Percentiles rank a stretch among this genome's conserved stretches.
These are phyloP conservation scores for Danielia oregonensis DNA, from an alignment of 805 yeast species.

Conservation along the genomic window DNA sequence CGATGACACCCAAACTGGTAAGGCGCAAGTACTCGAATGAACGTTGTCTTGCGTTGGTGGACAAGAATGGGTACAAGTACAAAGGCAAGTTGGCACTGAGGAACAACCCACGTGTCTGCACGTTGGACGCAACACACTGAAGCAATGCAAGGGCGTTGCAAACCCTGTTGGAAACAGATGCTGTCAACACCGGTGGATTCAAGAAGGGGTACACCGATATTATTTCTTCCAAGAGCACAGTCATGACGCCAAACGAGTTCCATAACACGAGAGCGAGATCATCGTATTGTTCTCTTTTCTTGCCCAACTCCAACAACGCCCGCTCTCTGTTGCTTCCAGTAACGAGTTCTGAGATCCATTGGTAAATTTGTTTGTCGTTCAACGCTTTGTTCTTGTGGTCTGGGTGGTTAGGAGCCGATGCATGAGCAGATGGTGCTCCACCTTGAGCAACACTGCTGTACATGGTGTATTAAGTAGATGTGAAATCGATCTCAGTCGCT, in stretches of 20 bases:
- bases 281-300: slow-evolving; percentile 91
- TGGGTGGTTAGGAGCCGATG: background rate
- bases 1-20: slow-evolving; percentile 93
- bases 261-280: slow-evolving; percentile 90
- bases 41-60: slow-evolving; percentile 85
- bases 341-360: slow-evolving; percentile 86
- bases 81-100: slow-evolving; percentile 88
- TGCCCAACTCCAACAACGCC: slow-evolving; percentile 87
- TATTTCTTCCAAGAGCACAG: slow-evolving; percentile 84
- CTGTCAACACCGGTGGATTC: slow-evolving; percentile 80
- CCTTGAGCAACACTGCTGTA: slow-evolving; percentile 4
- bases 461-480: slow-evolving; percentile 3
- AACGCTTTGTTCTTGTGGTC: slow-evolving; percentile 24
- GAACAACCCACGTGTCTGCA: slow-evolving; percentile 81
- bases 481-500: background rate
- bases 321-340: slow-evolving; percentile 91
- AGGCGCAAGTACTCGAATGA: slow-evolving; percentile 91
- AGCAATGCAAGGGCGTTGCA: slow-evolving; percentile 92
- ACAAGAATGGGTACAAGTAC: slow-evolving; percentile 88
- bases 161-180: slow-evolving; percentile 86
- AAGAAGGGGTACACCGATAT: slow-evolving; percentile 85
- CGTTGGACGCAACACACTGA: slow-evolving; percentile 96
- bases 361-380: slow-evolving; percentile 74
- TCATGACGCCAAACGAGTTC: slow-evolving; percentile 97
- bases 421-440: background rate